These are phyloP conservation scores for Aspergillus tamarii DNA, from an alignment of 2,329 filamentous ascomycete genomes.

Conservation along the genomic window DNA sequence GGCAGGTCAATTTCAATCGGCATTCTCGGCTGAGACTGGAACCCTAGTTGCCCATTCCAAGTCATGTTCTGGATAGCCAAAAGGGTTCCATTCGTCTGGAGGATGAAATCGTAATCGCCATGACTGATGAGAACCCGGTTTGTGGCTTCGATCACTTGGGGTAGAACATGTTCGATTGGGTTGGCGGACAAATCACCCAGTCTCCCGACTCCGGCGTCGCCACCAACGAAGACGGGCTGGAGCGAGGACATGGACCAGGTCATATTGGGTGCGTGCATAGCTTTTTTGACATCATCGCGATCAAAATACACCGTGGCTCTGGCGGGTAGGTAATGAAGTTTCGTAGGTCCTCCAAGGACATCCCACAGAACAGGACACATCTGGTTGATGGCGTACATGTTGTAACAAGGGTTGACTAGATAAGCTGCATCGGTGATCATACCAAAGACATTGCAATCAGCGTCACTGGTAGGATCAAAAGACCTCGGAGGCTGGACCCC, in stretches of 20 bases:
- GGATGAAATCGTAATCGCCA: constrained; percentile 72
- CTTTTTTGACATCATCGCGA: constrained; percentile 68
- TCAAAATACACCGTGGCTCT: constrained; percentile 71
- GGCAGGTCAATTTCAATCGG: constrained; percentile 36
- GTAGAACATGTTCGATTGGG: constrained; percentile 55
- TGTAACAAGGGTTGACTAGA: constrained; percentile 74
- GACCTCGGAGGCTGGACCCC: constrained; percentile 60
- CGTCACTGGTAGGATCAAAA: constrained; percentile 49
- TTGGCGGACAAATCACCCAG: constrained; percentile 51
- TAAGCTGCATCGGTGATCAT: constrained; percentile 59
- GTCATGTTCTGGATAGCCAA: constrained; percentile 82
- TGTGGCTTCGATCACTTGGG: constrained; percentile 54
- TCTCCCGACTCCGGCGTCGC: constrained; percentile 39
- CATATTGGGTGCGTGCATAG: constrained; percentile 60
- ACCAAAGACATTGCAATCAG: constrained; percentile 61
- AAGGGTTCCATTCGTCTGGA: constrained; percentile 71
- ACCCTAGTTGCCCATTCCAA: constrained; percentile 73
- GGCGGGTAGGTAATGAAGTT: constrained; percentile 59
- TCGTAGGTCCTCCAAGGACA: constrained; percentile 65
- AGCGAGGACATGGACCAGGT: constrained; percentile 40
- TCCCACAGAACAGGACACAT: constrained; percentile 74
- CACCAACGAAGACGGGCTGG: constrained; percentile 49
- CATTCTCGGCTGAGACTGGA: constrained; percentile 66
- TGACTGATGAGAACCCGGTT: constrained; percentile 76
- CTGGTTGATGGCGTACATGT: constrained; percentile 72